A percentile compares a stretch with the other conserved stretches of the same genome.
These are phyloP conservation scores for Neurospora sp. DNA, from an alignment of 495 filamentous ascomycete species.

Conservation along the genomic window DNA sequence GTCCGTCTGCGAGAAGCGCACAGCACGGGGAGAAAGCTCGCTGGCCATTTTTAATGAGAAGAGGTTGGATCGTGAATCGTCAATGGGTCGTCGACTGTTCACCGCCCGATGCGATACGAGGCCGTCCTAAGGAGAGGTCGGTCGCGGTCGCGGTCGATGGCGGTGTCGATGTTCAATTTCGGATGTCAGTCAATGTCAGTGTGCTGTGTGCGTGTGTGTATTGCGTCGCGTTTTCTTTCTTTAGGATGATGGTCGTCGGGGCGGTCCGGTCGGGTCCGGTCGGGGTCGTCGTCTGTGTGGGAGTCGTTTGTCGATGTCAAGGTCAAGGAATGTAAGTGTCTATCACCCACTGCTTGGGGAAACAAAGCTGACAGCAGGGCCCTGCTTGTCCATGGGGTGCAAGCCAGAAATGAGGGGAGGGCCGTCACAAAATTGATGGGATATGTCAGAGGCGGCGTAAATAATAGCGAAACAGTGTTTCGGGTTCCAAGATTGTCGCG, in stretches of 20 bases:
- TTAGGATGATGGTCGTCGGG: neutral
- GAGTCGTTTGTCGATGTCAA: neutral
- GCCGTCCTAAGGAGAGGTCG: neutral
- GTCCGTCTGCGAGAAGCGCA: constrained; percentile 41
- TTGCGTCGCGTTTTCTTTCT: neutral
- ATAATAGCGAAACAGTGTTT: neutral
- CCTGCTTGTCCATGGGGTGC: constrained; percentile 9
- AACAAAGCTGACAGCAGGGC: constrained; percentile 1
- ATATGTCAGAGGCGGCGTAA: neutral
- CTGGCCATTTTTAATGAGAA: constrained; percentile 14
- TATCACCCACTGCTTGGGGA: constrained; percentile 7
- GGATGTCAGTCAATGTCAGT: neutral
- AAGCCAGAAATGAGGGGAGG: constrained; percentile 1
- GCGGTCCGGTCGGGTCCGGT: neutral
- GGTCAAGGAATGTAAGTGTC: neutral
- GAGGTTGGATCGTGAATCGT: neutral
- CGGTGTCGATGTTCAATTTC: neutral
- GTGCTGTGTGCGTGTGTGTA: neutral
- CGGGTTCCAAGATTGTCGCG: neutral
- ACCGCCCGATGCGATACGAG: neutral
- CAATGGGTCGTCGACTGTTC: neutral
- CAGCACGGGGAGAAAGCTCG: constrained; percentile 40
- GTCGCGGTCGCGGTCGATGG: neutral
- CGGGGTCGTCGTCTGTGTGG: neutral
- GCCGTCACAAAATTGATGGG: neutral